Percentiles rank a stretch among this genome's conserved stretches.
These are phyloP conservation scores for Auricularia heimuer DNA, from an alignment of 768 basidiomycete genomes.

Conservation along the genomic window DNA sequence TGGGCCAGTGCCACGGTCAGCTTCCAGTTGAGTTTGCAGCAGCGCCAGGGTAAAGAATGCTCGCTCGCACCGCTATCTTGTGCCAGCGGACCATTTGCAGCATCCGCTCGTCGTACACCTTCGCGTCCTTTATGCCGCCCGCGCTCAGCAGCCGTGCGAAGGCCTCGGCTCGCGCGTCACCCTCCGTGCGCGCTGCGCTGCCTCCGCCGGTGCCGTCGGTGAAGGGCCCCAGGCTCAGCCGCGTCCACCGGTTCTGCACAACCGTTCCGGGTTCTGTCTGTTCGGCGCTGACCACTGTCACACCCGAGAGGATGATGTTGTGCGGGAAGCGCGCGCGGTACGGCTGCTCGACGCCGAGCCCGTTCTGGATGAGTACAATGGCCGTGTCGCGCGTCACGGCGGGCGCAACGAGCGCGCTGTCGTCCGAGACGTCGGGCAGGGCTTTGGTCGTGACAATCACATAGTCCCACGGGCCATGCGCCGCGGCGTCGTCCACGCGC, in stretches of 20 bases:
- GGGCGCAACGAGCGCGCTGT: conserved; percentile 11
- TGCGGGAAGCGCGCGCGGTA: conserved; percentile 16
- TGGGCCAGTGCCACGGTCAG: not conserved
- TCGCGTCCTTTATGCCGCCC: conserved; percentile 20
- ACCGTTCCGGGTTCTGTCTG: conserved; percentile 18
- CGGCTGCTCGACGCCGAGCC: conserved; percentile 21
- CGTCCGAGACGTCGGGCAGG: conserved; percentile 19
- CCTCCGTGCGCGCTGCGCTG: conserved; percentile 5
- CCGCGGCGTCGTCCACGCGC: conserved; percentile 14
- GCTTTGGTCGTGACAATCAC: conserved; percentile 23
- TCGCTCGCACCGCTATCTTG: conserved; percentile 18
- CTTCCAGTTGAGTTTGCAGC: not conserved
- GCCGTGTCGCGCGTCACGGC: conserved; percentile 10
- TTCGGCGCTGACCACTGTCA: conserved; percentile 21
- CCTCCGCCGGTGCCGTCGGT: conserved; percentile 6
- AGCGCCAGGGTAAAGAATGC: not conserved
- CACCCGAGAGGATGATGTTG: conserved; percentile 17
- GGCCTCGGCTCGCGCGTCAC: conserved; percentile 5
- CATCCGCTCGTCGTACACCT: conserved; percentile 16
- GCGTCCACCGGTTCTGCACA: conserved; percentile 22
- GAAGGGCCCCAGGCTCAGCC: conserved; percentile 20
- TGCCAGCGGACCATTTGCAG: conserved; percentile 23
- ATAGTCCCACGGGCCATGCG: conserved; percentile 16
- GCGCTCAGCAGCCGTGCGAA: conserved; percentile 15
- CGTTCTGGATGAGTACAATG: conserved; percentile 23